Evolutionary conservation across 805 yeast genomes (phyloP), one percentile per base, ranked within the genome.

Genomic region (Candida parachauliodes): DNA sequence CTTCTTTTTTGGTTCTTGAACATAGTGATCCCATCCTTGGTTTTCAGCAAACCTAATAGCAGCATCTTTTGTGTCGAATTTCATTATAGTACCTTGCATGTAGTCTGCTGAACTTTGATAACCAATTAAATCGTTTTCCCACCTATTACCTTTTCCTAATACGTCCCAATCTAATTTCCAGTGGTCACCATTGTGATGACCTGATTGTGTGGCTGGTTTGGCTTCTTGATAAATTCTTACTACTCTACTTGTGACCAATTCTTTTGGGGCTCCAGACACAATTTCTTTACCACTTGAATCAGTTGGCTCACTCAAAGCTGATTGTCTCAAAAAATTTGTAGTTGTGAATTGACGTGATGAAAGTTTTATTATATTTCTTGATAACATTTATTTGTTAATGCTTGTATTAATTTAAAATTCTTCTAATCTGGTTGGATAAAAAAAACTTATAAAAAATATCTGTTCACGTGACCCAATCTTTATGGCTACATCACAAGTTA

Each of bases 41-140:
- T 85, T 81, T 48, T 78, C 75, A 8, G 94, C 94, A 60, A 86
- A 86, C 40, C 75, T 74, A 42, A 82, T 68, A 24, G 95, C 95
- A 28, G 85, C 76, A 33, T 86, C 91, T 60, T 77, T 80, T 36
- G 80, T 68, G 53, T 79, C 83, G 57, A 86, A 86, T 57, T 79
- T 79, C 70, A 86, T 61, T 55, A 75, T 75, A 7, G 91, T 81
- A 12, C 83, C 88, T 65, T 85, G 83, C 83, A 87, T 81, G 62
- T 79, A 81, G 59, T 86, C 95, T 25, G 84, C 77, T 31, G 83
- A 70, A 32, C 85, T 76, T 52, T 84, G 89, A 69, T 84, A 86
- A 18, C 95, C 95, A 61, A 86, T 86, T 56, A 86, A 69, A 57
- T 84, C 91, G 61, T 86, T 86, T 57, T 86, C 95, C 95, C 95